Evolutionary conservation across 2,329 filamentous ascomycete species (phyloP), one percentile per base, ranked within the genome.

Genomic region (Blumeria graminis): DNA sequence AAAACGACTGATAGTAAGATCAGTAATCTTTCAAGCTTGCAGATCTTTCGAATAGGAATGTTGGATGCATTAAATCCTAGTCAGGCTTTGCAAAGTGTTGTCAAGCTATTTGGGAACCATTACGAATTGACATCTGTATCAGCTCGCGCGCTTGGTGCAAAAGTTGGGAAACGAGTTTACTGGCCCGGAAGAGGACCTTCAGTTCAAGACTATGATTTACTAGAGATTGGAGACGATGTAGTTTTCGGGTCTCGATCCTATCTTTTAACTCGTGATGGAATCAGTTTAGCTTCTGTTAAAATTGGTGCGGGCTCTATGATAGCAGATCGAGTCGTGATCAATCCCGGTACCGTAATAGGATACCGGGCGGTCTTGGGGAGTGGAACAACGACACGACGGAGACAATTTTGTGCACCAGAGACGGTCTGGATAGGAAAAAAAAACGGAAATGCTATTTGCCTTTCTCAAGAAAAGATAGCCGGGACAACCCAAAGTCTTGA

Each of bases 181-280:
- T 78, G 76, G 76, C 76, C 75, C 3, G 75, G 75, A 8, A 76
- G 73, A 14, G 75, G 75, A 0, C 76, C 75, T 0, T 67, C 65
- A 1, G 71, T 77, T 38, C 70, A 72, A 14, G 74, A 78, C 59
- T 78, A 76, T 59, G 72, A 77, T 58, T 66, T 78, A 0, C 61
- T 78, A 10, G 71, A 78, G 28, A 68, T 78, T 58, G 76, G 76
- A 9, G 71, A 77, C 57, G 72, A 78, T 63, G 75, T 78, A n/a
- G 74, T 78, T 9, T 78, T 79, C 59, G 76, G 76, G 0, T 77
- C 75, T 11, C 70, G 75, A 2, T 72, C 75, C 3, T 71, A 76
- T 57, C 61, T 79, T 0, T 64, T 77, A 34, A 78, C 74, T 1
- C 73, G 74, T 0, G 76, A 79, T 62, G 72, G 70, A 2, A 65